Percentiles rank a stretch among this genome's conserved stretches.
Conservation (phyloP, 2,329 filamentous ascomycete genomes). For the Ophiosphaerella narmari region DNA sequence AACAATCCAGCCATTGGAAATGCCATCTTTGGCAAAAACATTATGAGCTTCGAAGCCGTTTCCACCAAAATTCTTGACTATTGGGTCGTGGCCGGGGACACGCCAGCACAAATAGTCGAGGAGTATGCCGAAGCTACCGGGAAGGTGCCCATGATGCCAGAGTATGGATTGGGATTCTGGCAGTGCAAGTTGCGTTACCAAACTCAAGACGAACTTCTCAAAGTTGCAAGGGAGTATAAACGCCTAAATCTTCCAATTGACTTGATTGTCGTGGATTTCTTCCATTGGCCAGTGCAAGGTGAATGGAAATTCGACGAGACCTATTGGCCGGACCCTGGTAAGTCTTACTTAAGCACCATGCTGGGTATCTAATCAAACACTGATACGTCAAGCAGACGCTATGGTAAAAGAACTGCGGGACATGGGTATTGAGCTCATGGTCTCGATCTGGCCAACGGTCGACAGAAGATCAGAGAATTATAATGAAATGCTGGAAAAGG, state of each 20-base stretch:
- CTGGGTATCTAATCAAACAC: neutral
- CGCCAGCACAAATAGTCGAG: constrained; percentile 60
- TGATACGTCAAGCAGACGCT: constrained; percentile 46
- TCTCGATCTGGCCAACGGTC: constrained; percentile 72
- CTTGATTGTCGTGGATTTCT: constrained; percentile 70
- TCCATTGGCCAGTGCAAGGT: constrained; percentile 69
- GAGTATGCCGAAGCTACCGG: constrained; percentile 63
- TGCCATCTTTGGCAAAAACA: constrained; percentile 64
- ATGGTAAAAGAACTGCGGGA: constrained; percentile 66
- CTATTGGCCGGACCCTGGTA: constrained; percentile 66
- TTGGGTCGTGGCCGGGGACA: constrained; percentile 65
- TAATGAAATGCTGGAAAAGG: constrained; percentile 64
- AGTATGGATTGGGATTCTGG: constrained; percentile 71
- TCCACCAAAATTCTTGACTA: constrained; percentile 65
- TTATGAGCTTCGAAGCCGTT: constrained; percentile 65
- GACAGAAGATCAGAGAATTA: constrained; percentile 64
- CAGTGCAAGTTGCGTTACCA: constrained; percentile 70
- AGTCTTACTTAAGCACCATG: neutral
- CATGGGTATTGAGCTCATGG: constrained; percentile 68
- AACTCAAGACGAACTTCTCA: constrained; percentile 66
- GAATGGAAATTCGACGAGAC: constrained; percentile 69
- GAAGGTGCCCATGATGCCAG: constrained; percentile 68
- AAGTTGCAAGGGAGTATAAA: constrained; percentile 64
- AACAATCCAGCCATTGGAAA: constrained; percentile 67
- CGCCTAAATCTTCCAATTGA: constrained; percentile 62